Conservation (phyloP, 176 grass and related monocot species). For the Chrysopogon serrulatus region DNA sequence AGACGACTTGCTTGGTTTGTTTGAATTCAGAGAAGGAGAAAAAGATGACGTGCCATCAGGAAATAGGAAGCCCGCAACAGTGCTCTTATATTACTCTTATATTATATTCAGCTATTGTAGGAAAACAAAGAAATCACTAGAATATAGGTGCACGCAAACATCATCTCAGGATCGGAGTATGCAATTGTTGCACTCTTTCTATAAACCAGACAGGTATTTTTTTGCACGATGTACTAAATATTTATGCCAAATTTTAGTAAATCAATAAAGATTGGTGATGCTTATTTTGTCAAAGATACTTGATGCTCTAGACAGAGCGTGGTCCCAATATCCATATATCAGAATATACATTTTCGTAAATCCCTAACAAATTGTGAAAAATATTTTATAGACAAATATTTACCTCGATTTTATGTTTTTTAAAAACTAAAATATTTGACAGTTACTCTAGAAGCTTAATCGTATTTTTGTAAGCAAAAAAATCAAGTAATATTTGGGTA, state of each 20-base stretch:
- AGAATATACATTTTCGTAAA: not conserved
- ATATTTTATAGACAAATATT: not conserved
- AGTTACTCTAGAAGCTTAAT: no score
- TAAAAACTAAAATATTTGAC: not conserved
- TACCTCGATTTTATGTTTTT: not conserved
- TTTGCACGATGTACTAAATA: not conserved
- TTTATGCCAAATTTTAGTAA: not conserved
- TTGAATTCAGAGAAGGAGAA: not conserved
- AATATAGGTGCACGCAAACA: not conserved
- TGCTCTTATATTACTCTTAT: not conserved
- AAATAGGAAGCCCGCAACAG: not conserved
- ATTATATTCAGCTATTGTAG: not conserved
- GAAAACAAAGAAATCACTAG: not conserved
- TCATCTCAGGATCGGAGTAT: not conserved
- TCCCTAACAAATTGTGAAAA: not conserved
- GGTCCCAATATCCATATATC: not conserved
- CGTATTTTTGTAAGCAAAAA: not conserved
- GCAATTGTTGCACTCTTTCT: slow-evolving; percentile 20
- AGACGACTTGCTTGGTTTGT: not conserved
- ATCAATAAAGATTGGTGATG: not conserved
- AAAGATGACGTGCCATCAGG: slow-evolving; percentile 6
- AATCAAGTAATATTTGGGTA: not conserved
- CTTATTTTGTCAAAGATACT: not conserved
- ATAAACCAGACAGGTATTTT: not conserved
- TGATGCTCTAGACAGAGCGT: not conserved